A percentile compares a stretch with the other conserved stretches of the same genome.
Evolutionary conservation across 257 asterid species (phyloP).

Genomic region (Nicotiana obtusifolia): DNA sequence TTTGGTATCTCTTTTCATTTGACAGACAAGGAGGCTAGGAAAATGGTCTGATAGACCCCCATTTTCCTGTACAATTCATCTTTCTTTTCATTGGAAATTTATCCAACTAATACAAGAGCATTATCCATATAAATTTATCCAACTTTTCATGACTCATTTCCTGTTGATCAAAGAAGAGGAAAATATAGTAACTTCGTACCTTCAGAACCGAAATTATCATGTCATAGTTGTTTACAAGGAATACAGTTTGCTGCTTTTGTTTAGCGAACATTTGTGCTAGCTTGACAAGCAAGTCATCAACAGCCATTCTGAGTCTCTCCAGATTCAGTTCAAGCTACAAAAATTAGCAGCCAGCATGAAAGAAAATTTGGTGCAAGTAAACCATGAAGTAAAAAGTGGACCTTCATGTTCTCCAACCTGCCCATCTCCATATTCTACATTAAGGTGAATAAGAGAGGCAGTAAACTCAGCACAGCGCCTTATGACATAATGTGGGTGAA

Average conservation of each 20-base stretch:
- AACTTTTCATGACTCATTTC: background rate
- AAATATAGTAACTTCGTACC: constrained; percentile 38
- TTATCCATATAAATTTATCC: background rate
- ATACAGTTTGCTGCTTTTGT: constrained; percentile 77
- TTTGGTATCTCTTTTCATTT: background rate
- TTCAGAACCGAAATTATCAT: constrained; percentile 92
- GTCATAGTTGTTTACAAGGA: constrained; percentile 92
- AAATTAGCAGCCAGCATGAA: constrained; percentile 16
- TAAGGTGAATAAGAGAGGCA: constrained; percentile 88
- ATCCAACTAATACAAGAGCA: background rate
- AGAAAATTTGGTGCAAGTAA: constrained; percentile 4
- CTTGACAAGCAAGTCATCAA: constrained; percentile 86
- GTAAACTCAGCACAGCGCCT: constrained; percentile 99
- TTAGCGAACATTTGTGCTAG: constrained; percentile 75
- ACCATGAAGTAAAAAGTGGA: constrained; percentile 14
- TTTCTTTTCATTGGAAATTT: background rate
- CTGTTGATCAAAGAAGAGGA: background rate
- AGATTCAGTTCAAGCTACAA: constrained; percentile 88
- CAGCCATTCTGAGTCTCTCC: constrained; percentile 94
- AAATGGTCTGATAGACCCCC: background rate
- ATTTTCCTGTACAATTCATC: background rate
- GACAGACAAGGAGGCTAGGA: background rate
- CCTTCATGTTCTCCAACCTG: constrained; percentile 56
- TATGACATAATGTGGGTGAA: constrained; percentile 96
- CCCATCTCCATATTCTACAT: constrained; percentile 93